Conservation (phyloP, 2,329 filamentous ascomycete genomes). For the Fusarium temperatum region DNA sequence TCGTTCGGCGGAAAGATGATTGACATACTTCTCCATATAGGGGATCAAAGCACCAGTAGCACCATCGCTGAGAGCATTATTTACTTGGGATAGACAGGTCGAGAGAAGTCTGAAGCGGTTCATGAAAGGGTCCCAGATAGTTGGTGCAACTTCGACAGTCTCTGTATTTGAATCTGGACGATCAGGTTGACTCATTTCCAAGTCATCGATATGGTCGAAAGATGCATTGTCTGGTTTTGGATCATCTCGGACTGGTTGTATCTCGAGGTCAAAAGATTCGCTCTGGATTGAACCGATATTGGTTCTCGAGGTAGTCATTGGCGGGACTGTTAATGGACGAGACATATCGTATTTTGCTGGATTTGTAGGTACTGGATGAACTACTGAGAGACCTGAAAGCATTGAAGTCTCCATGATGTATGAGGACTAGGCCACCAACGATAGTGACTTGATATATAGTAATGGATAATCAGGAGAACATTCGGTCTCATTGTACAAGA, state of each 20-base stretch:
- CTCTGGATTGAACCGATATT: constrained; percentile 51
- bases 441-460: neutral
- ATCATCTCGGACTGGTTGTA: constrained; percentile 21
- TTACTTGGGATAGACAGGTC: constrained; percentile 72
- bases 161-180: constrained; percentile 52
- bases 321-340: constrained; percentile 44
- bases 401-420: constrained; percentile 48
- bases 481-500: neutral
- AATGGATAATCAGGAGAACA: neutral
- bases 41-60: constrained; percentile 82
- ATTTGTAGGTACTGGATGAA: constrained; percentile 40
- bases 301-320: constrained; percentile 50
- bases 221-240: constrained; percentile 12
- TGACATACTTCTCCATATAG: constrained; percentile 72
- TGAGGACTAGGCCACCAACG: neutral
- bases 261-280: constrained; percentile 44
- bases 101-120: constrained; percentile 75
- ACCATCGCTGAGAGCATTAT: constrained; percentile 77
- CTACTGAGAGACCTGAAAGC: constrained; percentile 46
- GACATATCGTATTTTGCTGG: constrained; percentile 31
- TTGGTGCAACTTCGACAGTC: constrained; percentile 61
- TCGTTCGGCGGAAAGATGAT: neutral
- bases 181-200: constrained; percentile 64
- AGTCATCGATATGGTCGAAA: constrained; percentile 36
- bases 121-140: constrained; percentile 68